phyloP scores from a whole-genome alignment of 2,329 filamentous ascomycete species.

The Ilyonectria destructans region DNA sequence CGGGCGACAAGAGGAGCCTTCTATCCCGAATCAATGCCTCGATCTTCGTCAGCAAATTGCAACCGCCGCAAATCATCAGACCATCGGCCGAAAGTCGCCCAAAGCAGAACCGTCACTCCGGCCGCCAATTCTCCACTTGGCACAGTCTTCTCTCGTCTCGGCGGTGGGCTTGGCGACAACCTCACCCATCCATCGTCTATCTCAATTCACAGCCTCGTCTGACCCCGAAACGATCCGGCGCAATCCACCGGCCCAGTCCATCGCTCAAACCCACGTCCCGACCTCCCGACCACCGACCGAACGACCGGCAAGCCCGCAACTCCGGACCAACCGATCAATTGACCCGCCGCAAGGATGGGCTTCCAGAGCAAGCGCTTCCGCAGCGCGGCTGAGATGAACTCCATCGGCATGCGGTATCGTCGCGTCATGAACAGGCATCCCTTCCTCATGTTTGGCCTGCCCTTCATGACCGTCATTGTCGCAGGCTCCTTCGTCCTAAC shows the following conservation, averaged over 20 bases:
- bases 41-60: conserved; percentile 16
- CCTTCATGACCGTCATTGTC: conserved; percentile 91
- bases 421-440: conserved; percentile 82
- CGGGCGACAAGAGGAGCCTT: conserved; percentile 3
- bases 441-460: conserved; percentile 93
- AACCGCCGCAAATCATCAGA: conserved; percentile 17
- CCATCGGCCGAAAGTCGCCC: conserved; percentile 16
- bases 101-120: background rate
- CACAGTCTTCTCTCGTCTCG: background rate
- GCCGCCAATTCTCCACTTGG: background rate
- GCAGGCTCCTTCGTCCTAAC: conserved; percentile 95
- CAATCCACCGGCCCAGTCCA: background rate
- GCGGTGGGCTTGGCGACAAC: conserved; percentile 17
- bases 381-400: conserved; percentile 75
- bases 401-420: conserved; percentile 84
- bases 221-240: background rate
- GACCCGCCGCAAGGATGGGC: conserved; percentile 53
- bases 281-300: background rate
- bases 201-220: conserved; percentile 13
- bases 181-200: conserved; percentile 22
- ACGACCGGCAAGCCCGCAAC: conserved; percentile 1
- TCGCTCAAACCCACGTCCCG: background rate
- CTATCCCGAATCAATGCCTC: conserved; percentile 12
- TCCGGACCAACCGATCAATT: conserved; percentile 7
- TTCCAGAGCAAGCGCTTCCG: conserved; percentile 83